phyloP scores from a whole-genome alignment of 257 asterid species.

The Salvia hispanica region DNA sequence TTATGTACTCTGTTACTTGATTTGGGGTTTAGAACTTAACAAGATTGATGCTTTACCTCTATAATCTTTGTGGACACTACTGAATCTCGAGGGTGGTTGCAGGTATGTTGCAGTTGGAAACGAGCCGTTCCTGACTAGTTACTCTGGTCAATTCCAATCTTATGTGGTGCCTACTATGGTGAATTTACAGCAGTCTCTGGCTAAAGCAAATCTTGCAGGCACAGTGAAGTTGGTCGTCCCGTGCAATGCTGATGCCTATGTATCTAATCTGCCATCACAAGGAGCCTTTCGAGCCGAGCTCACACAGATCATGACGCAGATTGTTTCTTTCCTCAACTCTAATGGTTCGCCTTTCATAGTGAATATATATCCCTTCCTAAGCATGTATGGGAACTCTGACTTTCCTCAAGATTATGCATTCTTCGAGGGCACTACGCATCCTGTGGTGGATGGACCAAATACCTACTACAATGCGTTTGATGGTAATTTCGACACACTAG shows the following conservation, averaged over 20 bases:
- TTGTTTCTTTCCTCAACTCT: slow-evolving; percentile 77
- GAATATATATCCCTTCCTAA: slow-evolving; percentile 85
- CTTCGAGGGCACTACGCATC: slow-evolving; percentile 79
- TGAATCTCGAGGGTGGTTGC: slow-evolving; percentile 35
- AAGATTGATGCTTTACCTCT: slow-evolving; percentile 2
- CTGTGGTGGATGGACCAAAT: slow-evolving; percentile 80
- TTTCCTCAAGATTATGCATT: slow-evolving; percentile 97
- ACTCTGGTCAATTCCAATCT: slow-evolving; percentile 75
- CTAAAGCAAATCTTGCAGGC: slow-evolving; percentile 72
- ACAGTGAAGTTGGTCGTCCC: slow-evolving; percentile 81
- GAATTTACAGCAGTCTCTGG: slow-evolving; percentile 73
- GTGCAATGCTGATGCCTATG: slow-evolving; percentile 97
- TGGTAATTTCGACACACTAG: slow-evolving; percentile 87
- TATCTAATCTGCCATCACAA: slow-evolving; percentile 81
- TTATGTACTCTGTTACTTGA: neutral
- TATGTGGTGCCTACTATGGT: slow-evolving; percentile 70
- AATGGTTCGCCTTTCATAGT: slow-evolving; percentile 84
- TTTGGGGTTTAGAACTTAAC: neutral
- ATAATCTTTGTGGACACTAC: slow-evolving; percentile 17
- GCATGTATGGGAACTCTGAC: slow-evolving; percentile 81
- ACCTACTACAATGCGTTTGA: slow-evolving; percentile 81
- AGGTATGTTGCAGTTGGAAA: slow-evolving; percentile 94
- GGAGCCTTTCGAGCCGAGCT: slow-evolving; percentile 89
- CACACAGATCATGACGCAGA: slow-evolving; percentile 68
- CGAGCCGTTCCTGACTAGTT: slow-evolving; percentile 85